Percentiles rank a stretch among this genome's conserved stretches.
These are phyloP conservation scores for Spergularia azorica DNA, from an alignment of 179 eudicot species.

Conservation along the genomic window DNA sequence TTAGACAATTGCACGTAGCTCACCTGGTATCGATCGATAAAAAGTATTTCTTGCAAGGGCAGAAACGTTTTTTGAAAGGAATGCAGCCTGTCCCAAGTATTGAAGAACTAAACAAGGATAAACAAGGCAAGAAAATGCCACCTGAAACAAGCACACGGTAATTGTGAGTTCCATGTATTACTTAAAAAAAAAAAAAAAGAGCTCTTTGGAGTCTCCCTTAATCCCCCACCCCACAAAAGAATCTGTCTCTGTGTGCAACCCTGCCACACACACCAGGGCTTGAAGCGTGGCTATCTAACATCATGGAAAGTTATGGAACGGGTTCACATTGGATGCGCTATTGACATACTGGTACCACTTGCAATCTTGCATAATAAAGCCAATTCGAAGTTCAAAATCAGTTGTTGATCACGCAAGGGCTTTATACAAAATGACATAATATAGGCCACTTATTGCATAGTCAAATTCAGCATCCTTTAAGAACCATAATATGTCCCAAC, in stretches of 20 bases:
- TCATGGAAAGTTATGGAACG: neutral
- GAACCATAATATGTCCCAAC: neutral
- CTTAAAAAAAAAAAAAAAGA: too few relatives aligned
- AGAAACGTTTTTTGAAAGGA: slow-evolving; percentile 41
- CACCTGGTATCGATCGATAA: slow-evolving; percentile 37
- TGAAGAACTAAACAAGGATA: slow-evolving; percentile 66
- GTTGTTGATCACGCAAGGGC: neutral
- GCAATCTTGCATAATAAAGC: neutral
- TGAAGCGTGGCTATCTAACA: neutral
- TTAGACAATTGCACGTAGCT: neutral
- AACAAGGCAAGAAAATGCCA: slow-evolving; percentile 59
- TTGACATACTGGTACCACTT: neutral
- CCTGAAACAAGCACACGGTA: slow-evolving; percentile 33
- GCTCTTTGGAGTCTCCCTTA: too few relatives aligned
- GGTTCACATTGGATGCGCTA: neutral
- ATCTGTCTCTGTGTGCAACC: too few relatives aligned
- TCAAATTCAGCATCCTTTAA: too few relatives aligned
- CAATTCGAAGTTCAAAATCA: neutral
- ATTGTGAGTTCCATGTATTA: too few relatives aligned
- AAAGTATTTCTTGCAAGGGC: slow-evolving; percentile 21
- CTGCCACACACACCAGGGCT: neutral
- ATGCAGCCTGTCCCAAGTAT: slow-evolving; percentile 74
- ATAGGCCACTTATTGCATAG: neutral
- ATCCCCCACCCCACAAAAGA: too few relatives aligned
- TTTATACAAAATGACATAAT: neutral